Base-by-base conservation (phyloP, 2,329 filamentous ascomycete genomes). In the Colletotrichum ledebouriae region DNA sequence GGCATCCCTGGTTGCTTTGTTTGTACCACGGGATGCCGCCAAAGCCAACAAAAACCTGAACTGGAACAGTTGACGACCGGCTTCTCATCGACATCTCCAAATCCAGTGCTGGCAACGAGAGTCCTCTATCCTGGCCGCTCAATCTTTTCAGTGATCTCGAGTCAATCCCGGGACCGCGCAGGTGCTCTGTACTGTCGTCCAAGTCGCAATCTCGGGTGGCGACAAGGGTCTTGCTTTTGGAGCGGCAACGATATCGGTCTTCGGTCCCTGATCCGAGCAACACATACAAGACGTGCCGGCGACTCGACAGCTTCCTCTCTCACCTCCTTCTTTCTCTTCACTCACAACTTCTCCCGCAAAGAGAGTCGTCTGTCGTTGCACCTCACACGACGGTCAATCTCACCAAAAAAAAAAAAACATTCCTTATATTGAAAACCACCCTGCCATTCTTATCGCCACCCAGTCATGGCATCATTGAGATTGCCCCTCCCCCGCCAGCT, bases 401-500 rank as follows among this genome's bases (percentile, higher is more conserved):
- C 53, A 20, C 17, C 17, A 15, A 13, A 22, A 22, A 22, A 3
- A 3, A 22, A 50, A 1, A 33, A 25, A 33, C 15, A 33, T 42
- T 37, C 41, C 37, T 49, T 52, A 4, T 44, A 34, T 66, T 47
- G 20, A 34, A 56, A 9, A 6, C 41, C 41, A 59, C 53, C 47
- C 12, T n/a, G 10, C 37, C 46, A 25, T 37, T 46, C 39, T 50
- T 58, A 37, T 34, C 47, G n/a, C 53, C 39, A 56, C 70, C 58
- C 20, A 60, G 46, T 50, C 25, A 71, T 71, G 70, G 70, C 70
- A 61, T 71, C 70, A 25, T 50, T 70, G 50, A 70, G 70, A 39
- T 47, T 65, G 63, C 47, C 63, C 58, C 64, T 70, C 64, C 57
- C 68, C 61, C 70, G 70, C 68, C 67, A 70, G 60, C 60, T 71